A percentile compares a stretch with the other conserved stretches of the same genome.
These are phyloP conservation scores for Ogataea degrootiae DNA, from an alignment of 805 yeast species.

Conservation along the genomic window DNA sequence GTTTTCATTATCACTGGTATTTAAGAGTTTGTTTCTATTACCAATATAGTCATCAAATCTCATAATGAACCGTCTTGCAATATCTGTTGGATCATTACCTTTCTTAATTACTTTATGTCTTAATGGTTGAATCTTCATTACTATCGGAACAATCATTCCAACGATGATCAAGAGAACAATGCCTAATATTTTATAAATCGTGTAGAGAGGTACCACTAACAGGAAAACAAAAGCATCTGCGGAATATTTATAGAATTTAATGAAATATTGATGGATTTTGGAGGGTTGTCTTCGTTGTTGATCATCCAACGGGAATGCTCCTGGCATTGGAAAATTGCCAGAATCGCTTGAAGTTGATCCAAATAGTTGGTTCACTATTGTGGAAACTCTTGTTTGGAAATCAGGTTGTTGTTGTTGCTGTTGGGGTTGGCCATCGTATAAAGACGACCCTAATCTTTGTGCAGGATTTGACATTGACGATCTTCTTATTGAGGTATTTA, in stretches of 20 bases:
- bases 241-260: constrained; percentile 6
- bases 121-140: constrained; percentile 17
- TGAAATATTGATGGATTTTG: constrained; percentile 17
- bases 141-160: constrained; percentile 19
- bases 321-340: constrained; percentile 14
- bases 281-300: constrained; percentile 14
- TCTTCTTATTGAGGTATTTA: constrained; percentile 5
- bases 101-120: constrained; percentile 18
- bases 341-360: background rate
- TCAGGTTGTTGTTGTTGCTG: background rate
- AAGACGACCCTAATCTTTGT: background rate
- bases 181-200: constrained; percentile 18
- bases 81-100: constrained; percentile 27
- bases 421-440: background rate
- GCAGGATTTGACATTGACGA: constrained; percentile 3
- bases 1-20: no score
- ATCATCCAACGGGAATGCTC: constrained; percentile 16
- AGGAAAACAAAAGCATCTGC: constrained; percentile 15
- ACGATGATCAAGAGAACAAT: constrained; percentile 14
- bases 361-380: constrained; percentile 1
- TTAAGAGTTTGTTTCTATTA: constrained; percentile 5
- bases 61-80: constrained; percentile 29
- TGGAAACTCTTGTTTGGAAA: constrained; percentile 1
- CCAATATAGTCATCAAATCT: constrained; percentile 31
- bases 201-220: constrained; percentile 23